Evolutionary conservation across 768 basidiomycete species (phyloP).

Genomic region (Trichaptum fuscoviolaceum): DNA sequence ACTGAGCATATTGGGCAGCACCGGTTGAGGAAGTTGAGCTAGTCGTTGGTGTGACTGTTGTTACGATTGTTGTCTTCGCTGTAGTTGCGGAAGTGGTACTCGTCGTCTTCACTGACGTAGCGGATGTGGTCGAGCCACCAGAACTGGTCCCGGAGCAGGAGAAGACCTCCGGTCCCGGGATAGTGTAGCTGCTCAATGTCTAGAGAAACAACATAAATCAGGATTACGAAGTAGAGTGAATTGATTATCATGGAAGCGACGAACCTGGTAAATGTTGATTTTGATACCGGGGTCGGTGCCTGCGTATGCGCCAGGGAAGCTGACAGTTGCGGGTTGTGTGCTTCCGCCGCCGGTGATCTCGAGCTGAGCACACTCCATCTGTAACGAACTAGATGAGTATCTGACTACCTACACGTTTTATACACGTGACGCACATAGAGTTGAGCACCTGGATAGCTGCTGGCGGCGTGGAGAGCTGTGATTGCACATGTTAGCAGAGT

Average conservation of each 20-base stretch:
- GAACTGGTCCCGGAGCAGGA: slow-evolving; percentile 16
- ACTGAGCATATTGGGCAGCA: background rate
- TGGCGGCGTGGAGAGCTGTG: slow-evolving; percentile 37
- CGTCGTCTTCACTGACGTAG: background rate
- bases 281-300: slow-evolving; percentile 30
- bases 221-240: background rate
- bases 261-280: slow-evolving; percentile 26
- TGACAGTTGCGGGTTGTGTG: slow-evolving; percentile 14
- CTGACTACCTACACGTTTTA: background rate
- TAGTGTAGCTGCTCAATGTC: slow-evolving; percentile 7
- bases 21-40: background rate
- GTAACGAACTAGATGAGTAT: background rate
- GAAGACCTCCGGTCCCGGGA: slow-evolving; percentile 22
- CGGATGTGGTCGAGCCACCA: slow-evolving; percentile 5
- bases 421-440: slow-evolving; percentile 37
- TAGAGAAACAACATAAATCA: background rate
- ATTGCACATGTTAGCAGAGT: background rate
- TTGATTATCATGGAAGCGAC: background rate
- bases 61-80: slow-evolving; percentile 3
- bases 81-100: background rate
- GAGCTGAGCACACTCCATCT: slow-evolving; percentile 36
- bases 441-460: slow-evolving; percentile 50
- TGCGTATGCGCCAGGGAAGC: slow-evolving; percentile 19
- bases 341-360: slow-evolving; percentile 30
- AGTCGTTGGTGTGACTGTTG: slow-evolving; percentile 8